Evolutionary conservation across 768 basidiomycete genomes (phyloP).

Genomic region (Mycena sanguinolenta): DNA sequence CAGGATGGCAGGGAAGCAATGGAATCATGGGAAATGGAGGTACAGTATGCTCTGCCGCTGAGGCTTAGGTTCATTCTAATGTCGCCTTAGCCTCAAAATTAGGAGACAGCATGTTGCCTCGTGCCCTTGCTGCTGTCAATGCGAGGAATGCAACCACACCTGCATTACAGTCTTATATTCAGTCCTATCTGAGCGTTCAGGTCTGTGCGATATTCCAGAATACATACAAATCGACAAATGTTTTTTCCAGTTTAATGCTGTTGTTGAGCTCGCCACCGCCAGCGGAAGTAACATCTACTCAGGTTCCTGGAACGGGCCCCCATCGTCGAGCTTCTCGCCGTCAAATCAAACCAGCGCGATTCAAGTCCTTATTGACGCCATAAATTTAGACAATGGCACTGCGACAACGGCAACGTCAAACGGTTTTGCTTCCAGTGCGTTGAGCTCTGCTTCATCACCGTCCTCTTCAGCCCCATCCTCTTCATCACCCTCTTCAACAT

Average conservation of each 20-base stretch:
- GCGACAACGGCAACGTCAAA: background rate
- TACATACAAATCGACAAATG: no score
- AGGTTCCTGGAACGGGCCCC: background rate
- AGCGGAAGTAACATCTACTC: constrained; percentile 4
- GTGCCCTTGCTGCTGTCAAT: background rate
- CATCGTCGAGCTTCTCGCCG: background rate
- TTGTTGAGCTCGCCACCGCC: constrained; percentile 27
- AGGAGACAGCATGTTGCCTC: background rate
- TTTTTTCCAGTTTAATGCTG: constrained; percentile 26
- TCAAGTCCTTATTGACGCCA: background rate
- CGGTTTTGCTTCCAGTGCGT: no score
- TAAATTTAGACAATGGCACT: background rate
- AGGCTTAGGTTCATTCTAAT: background rate
- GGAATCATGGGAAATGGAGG: background rate
- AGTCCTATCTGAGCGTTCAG: constrained; percentile 1
- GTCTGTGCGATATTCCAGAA: no score
- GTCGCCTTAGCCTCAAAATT: background rate
- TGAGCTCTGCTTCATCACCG: no score
- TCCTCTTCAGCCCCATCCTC: no score
- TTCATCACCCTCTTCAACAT: no score
- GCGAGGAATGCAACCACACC: constrained; percentile 1
- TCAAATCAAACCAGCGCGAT: constrained; percentile 7
- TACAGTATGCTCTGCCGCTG: background rate
- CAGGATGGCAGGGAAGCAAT: constrained; percentile 12
- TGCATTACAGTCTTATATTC: background rate